Conservation (phyloP, 2,329 filamentous ascomycete genomes). For the Fusarium verticillioides region DNA sequence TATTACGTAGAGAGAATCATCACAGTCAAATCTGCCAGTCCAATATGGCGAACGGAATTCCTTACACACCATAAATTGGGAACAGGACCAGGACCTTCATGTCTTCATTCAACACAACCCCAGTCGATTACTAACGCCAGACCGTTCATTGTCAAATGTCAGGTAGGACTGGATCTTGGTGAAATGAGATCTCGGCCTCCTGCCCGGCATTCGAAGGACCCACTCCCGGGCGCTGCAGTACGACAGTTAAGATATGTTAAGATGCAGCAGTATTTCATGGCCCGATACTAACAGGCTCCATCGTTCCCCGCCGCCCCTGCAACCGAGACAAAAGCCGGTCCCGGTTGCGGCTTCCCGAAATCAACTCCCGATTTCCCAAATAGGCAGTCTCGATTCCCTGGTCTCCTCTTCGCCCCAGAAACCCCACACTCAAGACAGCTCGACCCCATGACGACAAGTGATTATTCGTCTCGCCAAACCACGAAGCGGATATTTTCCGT, state of each 20-base stretch:
- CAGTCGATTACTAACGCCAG: background rate
- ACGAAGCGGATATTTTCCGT: conserved; percentile 10
- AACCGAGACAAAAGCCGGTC: conserved; percentile 44
- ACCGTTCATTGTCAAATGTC: conserved; percentile 1
- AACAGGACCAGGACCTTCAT: background rate
- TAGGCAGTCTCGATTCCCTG: conserved; percentile 29
- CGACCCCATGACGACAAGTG: conserved; percentile 34
- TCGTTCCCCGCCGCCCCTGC: background rate
- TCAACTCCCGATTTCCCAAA: conserved; percentile 46
- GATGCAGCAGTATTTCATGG: rapidly evolving
- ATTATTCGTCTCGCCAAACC: conserved; percentile 6
- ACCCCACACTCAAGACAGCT: conserved; percentile 39
- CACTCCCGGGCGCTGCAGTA: conserved; percentile 8
- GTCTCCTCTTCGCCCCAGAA: conserved; percentile 42
- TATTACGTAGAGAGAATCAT: background rate
- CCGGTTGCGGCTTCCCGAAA: conserved; percentile 42
- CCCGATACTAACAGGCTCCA: conserved; percentile 6
- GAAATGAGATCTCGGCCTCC: conserved; percentile 22
- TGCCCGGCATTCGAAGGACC: conserved; percentile 21
- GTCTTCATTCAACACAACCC: background rate
- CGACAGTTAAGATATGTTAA: conserved; percentile 20
- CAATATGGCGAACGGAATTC: background rate
- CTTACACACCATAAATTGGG: background rate
- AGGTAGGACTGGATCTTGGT: conserved; percentile 4
- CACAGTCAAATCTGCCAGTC: background rate